Percentiles rank a stretch among this genome's conserved stretches.
Conservation (phyloP, 169 alveolate genomes). For the Eimeria tenella region DNA sequence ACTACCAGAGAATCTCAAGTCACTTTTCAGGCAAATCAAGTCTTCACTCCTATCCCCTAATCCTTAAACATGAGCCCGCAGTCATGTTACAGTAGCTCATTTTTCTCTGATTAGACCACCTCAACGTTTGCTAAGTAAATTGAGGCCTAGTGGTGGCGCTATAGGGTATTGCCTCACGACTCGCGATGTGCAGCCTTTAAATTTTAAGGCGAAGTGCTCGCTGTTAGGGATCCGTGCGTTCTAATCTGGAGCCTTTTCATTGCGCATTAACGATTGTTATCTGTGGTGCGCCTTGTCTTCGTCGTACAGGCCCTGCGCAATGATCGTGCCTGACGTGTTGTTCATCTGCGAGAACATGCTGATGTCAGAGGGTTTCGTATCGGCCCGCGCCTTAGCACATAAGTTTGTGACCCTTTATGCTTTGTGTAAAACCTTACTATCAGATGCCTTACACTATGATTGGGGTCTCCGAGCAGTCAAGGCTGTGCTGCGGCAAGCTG, state of each 20-base stretch:
- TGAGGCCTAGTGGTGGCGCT: no score
- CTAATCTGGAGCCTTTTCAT: no score
- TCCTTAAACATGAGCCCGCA: no score
- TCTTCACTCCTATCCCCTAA: background rate
- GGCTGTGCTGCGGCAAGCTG: slow-evolving; percentile 95
- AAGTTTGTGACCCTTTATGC: slow-evolving; percentile 95
- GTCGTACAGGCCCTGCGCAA: slow-evolving; percentile 94
- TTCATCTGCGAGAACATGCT: slow-evolving; percentile 98
- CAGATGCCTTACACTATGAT: slow-evolving; percentile 96
- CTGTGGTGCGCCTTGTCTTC: background rate
- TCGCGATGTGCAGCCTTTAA: no score
- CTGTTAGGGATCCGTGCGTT: no score
- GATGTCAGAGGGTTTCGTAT: slow-evolving; percentile 97
- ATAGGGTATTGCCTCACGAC: no score
- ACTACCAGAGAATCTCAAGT: slow-evolving; percentile 95
- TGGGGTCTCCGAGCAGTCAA: slow-evolving; percentile 96
- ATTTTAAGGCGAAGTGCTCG: no score
- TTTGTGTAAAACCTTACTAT: slow-evolving; percentile 91
- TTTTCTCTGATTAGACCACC: background rate
- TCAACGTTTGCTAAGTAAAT: background rate
- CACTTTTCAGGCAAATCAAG: slow-evolving; percentile 90
- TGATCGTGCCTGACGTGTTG: slow-evolving; percentile 97
- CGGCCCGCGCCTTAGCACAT: slow-evolving; percentile 94
- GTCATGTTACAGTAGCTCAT: no score
- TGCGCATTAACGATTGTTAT: background rate